Conservation (phyloP, 768 basidiomycete genomes). For the Ephemerocybe angulata region DNA sequence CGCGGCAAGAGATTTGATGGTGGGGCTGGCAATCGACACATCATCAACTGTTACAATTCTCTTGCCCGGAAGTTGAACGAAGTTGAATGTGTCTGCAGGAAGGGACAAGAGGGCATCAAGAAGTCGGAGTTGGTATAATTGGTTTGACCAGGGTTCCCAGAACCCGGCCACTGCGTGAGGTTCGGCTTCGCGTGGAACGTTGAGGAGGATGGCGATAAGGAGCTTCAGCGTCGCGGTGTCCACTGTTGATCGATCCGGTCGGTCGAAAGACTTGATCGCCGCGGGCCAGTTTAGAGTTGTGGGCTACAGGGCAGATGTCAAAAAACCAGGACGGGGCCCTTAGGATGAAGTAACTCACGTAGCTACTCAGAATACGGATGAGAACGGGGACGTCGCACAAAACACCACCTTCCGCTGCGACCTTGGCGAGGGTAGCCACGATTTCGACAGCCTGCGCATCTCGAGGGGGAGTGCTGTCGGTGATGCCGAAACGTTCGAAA, state of each 20-base stretch:
- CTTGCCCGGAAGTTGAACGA: slow-evolving; percentile 80
- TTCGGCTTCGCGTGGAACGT: slow-evolving; percentile 72
- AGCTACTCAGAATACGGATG: slow-evolving; percentile 67
- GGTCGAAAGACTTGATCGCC: slow-evolving; percentile 84
- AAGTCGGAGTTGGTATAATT: slow-evolving; percentile 79
- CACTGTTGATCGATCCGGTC: slow-evolving; percentile 76
- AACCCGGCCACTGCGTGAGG: slow-evolving; percentile 82
- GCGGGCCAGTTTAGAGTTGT: slow-evolving; percentile 72
- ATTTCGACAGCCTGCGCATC: slow-evolving; percentile 71
- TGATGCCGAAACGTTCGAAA: slow-evolving; percentile 71
- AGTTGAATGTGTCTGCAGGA: slow-evolving; percentile 88
- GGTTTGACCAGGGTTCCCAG: slow-evolving; percentile 83
- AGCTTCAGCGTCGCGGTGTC: slow-evolving; percentile 89
- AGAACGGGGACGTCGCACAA: slow-evolving; percentile 75
- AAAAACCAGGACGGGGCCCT: slow-evolving; percentile 1
- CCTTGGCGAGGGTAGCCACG: slow-evolving; percentile 59
- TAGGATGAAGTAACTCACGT: slow-evolving; percentile 47
- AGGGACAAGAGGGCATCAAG: slow-evolving; percentile 86
- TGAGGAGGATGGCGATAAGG: slow-evolving; percentile 81
- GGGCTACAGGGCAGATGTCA: slow-evolving; percentile 40
- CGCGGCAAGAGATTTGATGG: slow-evolving; percentile 87
- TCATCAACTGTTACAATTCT: slow-evolving; percentile 88
- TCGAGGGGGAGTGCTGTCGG: slow-evolving; percentile 65
- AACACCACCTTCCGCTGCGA: slow-evolving; percentile 68
- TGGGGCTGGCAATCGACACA: slow-evolving; percentile 77